A percentile compares a stretch with the other conserved stretches of the same genome.
These are phyloP conservation scores for Pluteus cervinus DNA, from an alignment of 768 basidiomycete genomes.

Conservation along the genomic window DNA sequence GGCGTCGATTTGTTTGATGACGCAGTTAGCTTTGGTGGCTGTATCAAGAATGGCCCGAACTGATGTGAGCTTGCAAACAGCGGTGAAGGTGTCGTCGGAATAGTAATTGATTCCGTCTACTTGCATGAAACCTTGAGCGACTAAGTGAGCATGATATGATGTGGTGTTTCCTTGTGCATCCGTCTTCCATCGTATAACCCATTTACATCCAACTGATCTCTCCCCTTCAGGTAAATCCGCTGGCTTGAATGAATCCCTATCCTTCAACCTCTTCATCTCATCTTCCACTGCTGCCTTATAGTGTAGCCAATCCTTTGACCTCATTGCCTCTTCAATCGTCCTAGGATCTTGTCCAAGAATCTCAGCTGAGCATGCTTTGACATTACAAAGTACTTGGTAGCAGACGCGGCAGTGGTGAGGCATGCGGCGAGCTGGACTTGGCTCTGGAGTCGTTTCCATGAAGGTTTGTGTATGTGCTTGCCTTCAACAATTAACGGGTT, in stretches of 20 bases:
- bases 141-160: conserved; percentile 32
- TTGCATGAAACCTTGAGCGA: conserved; percentile 23
- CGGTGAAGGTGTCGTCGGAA: not conserved
- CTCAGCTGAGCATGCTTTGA: too few relatives aligned
- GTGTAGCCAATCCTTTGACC: not conserved
- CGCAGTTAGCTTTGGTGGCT: not conserved
- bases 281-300: conserved; percentile 7
- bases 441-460: too few relatives aligned
- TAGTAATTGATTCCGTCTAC: conserved; percentile 1
- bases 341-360: not conserved
- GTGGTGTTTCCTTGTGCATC: conserved; percentile 24
- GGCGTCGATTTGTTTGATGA: conserved; percentile 6
- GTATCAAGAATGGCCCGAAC: not conserved
- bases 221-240: conserved; percentile 5
- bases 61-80: not conserved
- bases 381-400: too few relatives aligned
- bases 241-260: conserved; percentile 5
- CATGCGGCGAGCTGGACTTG: too few relatives aligned
- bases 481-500: too few relatives aligned
- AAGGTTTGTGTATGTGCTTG: too few relatives aligned
- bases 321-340: conserved; percentile 7
- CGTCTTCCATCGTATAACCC: conserved; percentile 32
- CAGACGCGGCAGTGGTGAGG: too few relatives aligned
- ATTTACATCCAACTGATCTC: conserved; percentile 24
- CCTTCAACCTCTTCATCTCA: conserved; percentile 6